Base-by-base conservation (phyloP, 2,329 filamentous ascomycete genomes). In the Ceratocystis smalleyi region DNA sequence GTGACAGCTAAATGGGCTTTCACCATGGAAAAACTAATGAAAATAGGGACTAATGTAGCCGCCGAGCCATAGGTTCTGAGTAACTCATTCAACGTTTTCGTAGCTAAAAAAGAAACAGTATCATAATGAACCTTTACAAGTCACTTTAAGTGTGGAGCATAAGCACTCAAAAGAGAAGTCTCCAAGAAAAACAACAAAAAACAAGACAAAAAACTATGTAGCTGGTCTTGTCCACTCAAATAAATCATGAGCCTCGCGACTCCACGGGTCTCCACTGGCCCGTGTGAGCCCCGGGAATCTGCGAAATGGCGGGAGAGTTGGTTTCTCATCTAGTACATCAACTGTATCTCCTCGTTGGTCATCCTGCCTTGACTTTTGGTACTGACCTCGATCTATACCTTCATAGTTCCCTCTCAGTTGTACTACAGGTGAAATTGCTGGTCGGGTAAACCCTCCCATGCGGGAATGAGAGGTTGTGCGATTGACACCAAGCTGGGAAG, bases 211-310 rank as follows among this genome's bases (percentile, higher is more conserved):
- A 3, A 19, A 7, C 35, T 40, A 51, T 19, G 47, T 24, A 51
- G 17, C 43, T 15, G 66, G 67, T 24, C 61, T 55, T 45, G 69
- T 69, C 69, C 70, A 54, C 49, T 62, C 22, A 69, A 74, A 71
- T n/a, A 74, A 67, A 68, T 74, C 73, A 62, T 71, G 71, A 3
- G 72, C 69, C 67, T 74, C 72, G 43, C 70, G 68, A 67, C 72
- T 73, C 73, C 73, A 74, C 4, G 73, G 70, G 1, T 72, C 72
- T 17, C 67, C 68, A 15, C 62, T 64, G 5, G 64, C 24, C 17
- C 27, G 62, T 40, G 30, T 54, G n/a, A 68, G 63, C 19, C 67
- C 67, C 4, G 67, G 61, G 43, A 64, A 65, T 22, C 64, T 43
- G 22, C 54, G 49, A 7, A 67, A 54, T 0, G 62, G 49, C 32